A percentile compares a stretch with the other conserved stretches of the same genome.
Evolutionary conservation across 192 early-diverging fungal species (phyloP).

Genomic region (Coemansia sp.): DNA sequence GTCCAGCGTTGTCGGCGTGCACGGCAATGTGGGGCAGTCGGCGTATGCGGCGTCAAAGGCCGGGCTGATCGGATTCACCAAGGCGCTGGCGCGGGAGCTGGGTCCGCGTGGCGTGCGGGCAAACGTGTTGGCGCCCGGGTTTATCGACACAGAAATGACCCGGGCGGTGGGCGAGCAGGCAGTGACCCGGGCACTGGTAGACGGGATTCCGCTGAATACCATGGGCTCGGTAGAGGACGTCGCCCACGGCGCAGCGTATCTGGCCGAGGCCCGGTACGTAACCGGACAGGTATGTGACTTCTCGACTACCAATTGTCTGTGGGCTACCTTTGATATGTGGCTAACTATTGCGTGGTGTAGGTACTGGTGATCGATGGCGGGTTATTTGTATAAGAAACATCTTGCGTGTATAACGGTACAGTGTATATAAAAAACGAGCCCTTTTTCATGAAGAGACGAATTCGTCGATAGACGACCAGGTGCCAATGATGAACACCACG

Average conservation of each 20-base stretch:
- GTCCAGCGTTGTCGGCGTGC: slow-evolving; percentile 68
- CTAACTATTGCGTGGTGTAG: slow-evolving; percentile 1
- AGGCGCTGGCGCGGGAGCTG: slow-evolving; percentile 76
- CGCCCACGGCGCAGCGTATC: slow-evolving; percentile 28
- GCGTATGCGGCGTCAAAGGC: slow-evolving; percentile 84
- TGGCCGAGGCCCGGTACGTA: slow-evolving; percentile 33
- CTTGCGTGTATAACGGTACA: not conserved
- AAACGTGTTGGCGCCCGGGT: slow-evolving; percentile 84
- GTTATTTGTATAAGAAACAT: slow-evolving; percentile 15
- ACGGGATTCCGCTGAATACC: slow-evolving; percentile 14
- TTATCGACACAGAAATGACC: slow-evolving; percentile 65
- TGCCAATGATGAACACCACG: slow-evolving; percentile 38
- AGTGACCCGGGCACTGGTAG: slow-evolving; percentile 18
- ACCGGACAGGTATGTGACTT: slow-evolving; percentile 37
- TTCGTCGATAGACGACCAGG: slow-evolving; percentile 30
- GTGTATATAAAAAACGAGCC: too few species aligned
- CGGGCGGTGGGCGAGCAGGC: not conserved
- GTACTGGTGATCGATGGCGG: slow-evolving; percentile 45
- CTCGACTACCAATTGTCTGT: too few species aligned
- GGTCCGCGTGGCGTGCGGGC: slow-evolving; percentile 67
- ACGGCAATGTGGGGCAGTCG: slow-evolving; percentile 42
- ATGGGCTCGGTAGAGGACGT: slow-evolving; percentile 28
- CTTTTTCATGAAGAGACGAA: slow-evolving; percentile 9
- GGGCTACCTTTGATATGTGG: too few species aligned
- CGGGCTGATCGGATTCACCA: slow-evolving; percentile 80